Base-by-base conservation (phyloP, 176 grass and related monocot species). In the Thalia dealbata region DNA sequence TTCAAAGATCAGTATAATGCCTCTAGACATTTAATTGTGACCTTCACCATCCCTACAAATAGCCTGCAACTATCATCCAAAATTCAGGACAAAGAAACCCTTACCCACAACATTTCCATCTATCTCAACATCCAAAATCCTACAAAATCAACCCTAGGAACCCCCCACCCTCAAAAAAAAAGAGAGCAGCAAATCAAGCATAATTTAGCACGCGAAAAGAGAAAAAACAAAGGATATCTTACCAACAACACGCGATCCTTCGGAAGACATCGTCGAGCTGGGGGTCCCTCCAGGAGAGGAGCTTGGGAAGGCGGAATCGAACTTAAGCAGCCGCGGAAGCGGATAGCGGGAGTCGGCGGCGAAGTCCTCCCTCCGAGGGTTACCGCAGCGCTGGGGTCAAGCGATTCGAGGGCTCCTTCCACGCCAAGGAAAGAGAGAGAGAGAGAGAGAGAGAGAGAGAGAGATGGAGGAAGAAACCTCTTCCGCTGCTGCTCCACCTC, bases 171-270 rank as follows among this genome's bases (percentile, higher is more conserved):
- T n/a, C n/a, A n/a, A n/a, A n/a, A n/a, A n/a, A n/a, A 19, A 44
- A 42, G 44, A 23, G 18, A 22, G 35, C 32, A 63, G 25, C 12
- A 68, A 68, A 43, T 28, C 60, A 63, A 63, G 25, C 10, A 63
- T 2, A 63, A 25, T 14, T 63, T 14, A 28, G 24, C 38, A 43
- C 24, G 6, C 30, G 41, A 67, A 68, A 22, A 9, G 7, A 7
- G 2, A 32, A 35, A 7, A 35, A 14, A 23, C 3, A 32, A 64
- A 7, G 23, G 65, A 44, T 18, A 68, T 14, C 65, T 32, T 19
- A 68, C 65, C 65, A 23, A 68, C 35, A 68, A 68, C 65, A 21
- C 65, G 65, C 19, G 65, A 68, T 43, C 38, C 65, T 44, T 44
- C 65, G 16, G 65, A 68, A 19, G 18, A 7, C 65, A 68, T 68